Evolutionary conservation across 805 yeast species (phyloP), one percentile per base, ranked within the genome.

Genomic region (Myxozyma monticola): DNA sequence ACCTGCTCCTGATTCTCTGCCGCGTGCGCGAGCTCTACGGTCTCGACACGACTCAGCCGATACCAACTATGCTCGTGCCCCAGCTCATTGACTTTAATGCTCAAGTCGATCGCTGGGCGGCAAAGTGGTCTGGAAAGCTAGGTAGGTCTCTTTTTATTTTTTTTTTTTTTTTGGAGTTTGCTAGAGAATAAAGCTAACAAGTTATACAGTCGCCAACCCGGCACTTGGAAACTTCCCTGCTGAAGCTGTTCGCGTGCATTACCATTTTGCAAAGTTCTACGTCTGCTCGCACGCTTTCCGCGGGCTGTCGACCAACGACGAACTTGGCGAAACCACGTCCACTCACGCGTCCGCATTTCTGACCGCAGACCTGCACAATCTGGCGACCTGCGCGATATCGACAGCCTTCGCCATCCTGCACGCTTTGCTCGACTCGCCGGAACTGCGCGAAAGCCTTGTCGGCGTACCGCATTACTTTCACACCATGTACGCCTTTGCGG

Each of bases 391-490:
- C 20, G 52, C 56, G 5, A 47, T 51, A 20, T 26, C 51, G 18
- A 42, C 51, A 5, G 56, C 56, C 9, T 51, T 47, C 18, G 42
- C 53, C 2, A 42, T 51, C 17, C 43, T 51, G 14, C 38, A 47
- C 9, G 29, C 37, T 2, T 28, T 51, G 15, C 30, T 51, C 9
- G 45, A 46, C 2, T 51, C 56, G 12, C 41, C 45, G 4, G 56
- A 47, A 37, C 48, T 51, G 28, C 29, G 42, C 18, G 42, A 41
- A 14, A 44, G 43, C 4, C 29, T 51, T 22, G 51, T 51, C 18
- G 56, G 56, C 5, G 46, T 46, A 3, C 56, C 56, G 2, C 56
- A 51, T 31, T 51, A 51, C 34, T 51, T 51, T 29, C 56, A 51
- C 37, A 51, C 50, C 14, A 51, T 51, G 56, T 51, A 35, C 22